Conservation (phyloP, 2,329 filamentous ascomycete genomes). For the Ceratocystis huliohia region DNA sequence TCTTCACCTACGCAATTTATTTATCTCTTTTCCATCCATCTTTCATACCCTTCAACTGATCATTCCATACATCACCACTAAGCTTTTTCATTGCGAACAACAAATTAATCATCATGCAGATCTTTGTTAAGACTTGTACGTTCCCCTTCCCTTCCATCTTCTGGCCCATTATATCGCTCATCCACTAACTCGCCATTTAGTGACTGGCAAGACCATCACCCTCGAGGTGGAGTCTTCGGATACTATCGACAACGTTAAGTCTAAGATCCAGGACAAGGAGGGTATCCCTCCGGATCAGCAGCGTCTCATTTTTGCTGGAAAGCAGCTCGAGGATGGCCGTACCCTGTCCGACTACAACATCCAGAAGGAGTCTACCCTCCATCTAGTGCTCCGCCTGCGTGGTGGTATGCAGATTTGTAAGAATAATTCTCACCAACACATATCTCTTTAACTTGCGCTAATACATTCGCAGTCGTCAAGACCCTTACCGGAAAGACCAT, state of each 20-base stretch:
- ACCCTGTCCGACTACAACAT: conserved; percentile 95
- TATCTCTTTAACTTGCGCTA: conserved; percentile 27
- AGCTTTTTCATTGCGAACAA: conserved; percentile 10
- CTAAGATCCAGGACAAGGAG: conserved; percentile 86
- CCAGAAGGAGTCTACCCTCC: conserved; percentile 76
- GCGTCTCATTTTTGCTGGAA: conserved; percentile 83
- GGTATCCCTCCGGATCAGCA: conserved; percentile 92
- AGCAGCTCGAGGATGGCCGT: conserved; percentile 85
- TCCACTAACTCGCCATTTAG: conserved; percentile 32
- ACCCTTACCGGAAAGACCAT: conserved; percentile 88
- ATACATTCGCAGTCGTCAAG: conserved; percentile 55
- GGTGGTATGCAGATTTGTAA: conserved; percentile 59
- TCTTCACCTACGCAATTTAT: conserved; percentile 13
- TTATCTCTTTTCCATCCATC: conserved; percentile 21
- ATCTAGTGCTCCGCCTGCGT: conserved; percentile 67
- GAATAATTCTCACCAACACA: background rate
- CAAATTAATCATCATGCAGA: conserved; percentile 55
- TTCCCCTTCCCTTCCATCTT: conserved; percentile 26
- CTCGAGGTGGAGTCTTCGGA: conserved; percentile 80
- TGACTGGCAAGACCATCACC: conserved; percentile 76
- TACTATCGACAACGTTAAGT: conserved; percentile 90
- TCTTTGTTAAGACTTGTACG: conserved; percentile 94
- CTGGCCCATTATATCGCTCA: conserved; percentile 28
- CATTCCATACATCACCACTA: background rate
- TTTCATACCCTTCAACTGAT: background rate